phyloP scores from a whole-genome alignment of 805 yeast genomes.

The Kregervanrija delftensis region DNA sequence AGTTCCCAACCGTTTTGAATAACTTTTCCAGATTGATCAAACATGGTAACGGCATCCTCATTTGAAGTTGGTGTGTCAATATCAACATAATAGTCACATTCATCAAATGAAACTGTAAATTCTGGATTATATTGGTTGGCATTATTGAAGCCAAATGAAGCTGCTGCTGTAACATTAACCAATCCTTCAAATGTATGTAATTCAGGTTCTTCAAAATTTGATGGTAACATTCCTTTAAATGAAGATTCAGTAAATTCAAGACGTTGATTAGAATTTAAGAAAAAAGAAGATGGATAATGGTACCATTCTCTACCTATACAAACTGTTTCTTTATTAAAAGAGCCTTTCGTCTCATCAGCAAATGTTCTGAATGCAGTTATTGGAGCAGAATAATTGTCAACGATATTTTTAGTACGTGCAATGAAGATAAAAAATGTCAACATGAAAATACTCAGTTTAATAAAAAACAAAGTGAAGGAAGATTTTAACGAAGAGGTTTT shows the following conservation, averaged over 20 bases:
- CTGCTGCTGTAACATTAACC: slow-evolving; percentile 32
- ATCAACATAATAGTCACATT: slow-evolving; percentile 72
- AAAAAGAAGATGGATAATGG: slow-evolving; percentile 83
- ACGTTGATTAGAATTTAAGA: slow-evolving; percentile 58
- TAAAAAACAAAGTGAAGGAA: no score
- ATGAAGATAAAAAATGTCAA: slow-evolving; percentile 28
- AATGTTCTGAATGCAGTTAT: slow-evolving; percentile 43
- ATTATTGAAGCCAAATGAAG: slow-evolving; percentile 71
- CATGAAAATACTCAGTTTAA: slow-evolving; percentile 4
- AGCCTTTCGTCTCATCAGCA: slow-evolving; percentile 23
- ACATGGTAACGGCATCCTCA: slow-evolving; percentile 30
- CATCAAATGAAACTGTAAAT: slow-evolving; percentile 40
- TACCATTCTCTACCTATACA: slow-evolving; percentile 97
- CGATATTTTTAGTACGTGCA: slow-evolving; percentile 54
- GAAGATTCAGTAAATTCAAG: slow-evolving; percentile 67
- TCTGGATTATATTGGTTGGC: slow-evolving; percentile 57
- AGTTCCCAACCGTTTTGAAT: slow-evolving; percentile 37
- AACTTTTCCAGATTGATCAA: slow-evolving; percentile 13
- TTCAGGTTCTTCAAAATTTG: slow-evolving; percentile 55
- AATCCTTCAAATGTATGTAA: slow-evolving; percentile 15
- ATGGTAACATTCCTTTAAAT: slow-evolving; percentile 83
- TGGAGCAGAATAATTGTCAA: slow-evolving; percentile 69
- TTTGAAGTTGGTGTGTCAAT: slow-evolving; percentile 41
- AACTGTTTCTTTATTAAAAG: slow-evolving; percentile 37
- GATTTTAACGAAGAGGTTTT: not conserved